Conservation (phyloP, 73 alveolate genomes). For the Tetrahymena thermophila region DNA sequence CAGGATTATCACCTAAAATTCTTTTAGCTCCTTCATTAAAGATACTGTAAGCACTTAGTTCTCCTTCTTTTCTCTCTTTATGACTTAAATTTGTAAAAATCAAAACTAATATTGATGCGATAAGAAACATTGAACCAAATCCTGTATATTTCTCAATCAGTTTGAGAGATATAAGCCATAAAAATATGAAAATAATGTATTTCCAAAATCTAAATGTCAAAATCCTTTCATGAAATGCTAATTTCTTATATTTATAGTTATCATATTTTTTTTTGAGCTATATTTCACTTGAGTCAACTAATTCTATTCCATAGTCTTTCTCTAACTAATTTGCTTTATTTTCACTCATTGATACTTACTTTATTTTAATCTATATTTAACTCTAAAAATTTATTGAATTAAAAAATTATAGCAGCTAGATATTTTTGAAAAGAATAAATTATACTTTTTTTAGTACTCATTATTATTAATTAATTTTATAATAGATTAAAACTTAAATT, state of each 20-base stretch:
- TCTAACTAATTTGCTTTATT: background rate
- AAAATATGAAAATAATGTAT: background rate
- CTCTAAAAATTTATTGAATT: background rate
- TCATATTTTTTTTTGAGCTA: background rate
- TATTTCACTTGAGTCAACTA: background rate
- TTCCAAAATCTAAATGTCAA: background rate
- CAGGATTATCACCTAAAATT: conserved; percentile 29
- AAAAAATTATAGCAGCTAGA: background rate
- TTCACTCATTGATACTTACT: background rate
- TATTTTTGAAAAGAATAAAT: too few relatives aligned
- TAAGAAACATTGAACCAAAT: background rate
- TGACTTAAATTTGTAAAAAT: conserved; percentile 25
- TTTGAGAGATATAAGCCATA: background rate
- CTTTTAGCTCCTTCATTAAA: conserved; percentile 33
- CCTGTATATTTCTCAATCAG: background rate
- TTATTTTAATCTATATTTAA: background rate
- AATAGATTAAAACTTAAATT: too few relatives aligned
- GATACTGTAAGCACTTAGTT: conserved; percentile 21
- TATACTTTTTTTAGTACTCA: too few relatives aligned
- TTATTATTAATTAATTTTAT: too few relatives aligned
- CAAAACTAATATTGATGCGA: background rate
- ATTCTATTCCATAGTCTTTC: background rate
- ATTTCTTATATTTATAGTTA: background rate
- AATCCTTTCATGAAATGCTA: background rate
- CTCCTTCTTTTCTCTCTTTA: conserved; percentile 22